Conservation (phyloP, 805 yeast species). For the Teunomyces lycoperdinae region DNA sequence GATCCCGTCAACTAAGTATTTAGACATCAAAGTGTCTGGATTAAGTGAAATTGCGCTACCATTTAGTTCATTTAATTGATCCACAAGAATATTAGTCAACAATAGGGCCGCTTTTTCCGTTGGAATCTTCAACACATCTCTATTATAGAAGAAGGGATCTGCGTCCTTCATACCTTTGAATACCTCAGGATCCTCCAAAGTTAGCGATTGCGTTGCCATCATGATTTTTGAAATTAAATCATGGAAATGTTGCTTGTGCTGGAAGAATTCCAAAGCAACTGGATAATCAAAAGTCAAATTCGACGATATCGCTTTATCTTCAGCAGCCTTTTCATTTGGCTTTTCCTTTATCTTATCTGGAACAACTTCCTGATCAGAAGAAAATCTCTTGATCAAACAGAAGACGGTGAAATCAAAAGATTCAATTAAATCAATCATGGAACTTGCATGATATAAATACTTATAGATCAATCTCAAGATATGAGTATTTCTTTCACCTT, state of each 20-base stretch:
- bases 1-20: conserved; percentile 35
- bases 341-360: conserved; percentile 10
- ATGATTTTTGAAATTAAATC: conserved; percentile 55
- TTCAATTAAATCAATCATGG: conserved; percentile 53
- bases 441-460: conserved; percentile 46
- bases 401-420: conserved; percentile 61
- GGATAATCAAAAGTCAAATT: conserved; percentile 47
- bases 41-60: conserved; percentile 36
- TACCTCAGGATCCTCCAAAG: conserved; percentile 72
- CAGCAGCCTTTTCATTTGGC: conserved; percentile 1
- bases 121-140: conserved; percentile 35
- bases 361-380: conserved; percentile 17
- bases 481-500: conserved; percentile 48
- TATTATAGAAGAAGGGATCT: conserved; percentile 42
- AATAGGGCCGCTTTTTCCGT: conserved; percentile 50
- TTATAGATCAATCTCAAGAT: conserved; percentile 54
- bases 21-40: conserved; percentile 38
- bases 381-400: conserved; percentile 36
- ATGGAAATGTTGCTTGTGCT: conserved; percentile 70
- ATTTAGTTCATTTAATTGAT: conserved; percentile 40
- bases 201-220: conserved; percentile 66
- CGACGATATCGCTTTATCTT: conserved; percentile 7
- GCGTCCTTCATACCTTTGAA: conserved; percentile 62
- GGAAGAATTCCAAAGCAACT: conserved; percentile 65
- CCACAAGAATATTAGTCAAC: conserved; percentile 45